Base-by-base conservation (phyloP, 768 basidiomycete species). In the Crepidotus variabilis region DNA sequence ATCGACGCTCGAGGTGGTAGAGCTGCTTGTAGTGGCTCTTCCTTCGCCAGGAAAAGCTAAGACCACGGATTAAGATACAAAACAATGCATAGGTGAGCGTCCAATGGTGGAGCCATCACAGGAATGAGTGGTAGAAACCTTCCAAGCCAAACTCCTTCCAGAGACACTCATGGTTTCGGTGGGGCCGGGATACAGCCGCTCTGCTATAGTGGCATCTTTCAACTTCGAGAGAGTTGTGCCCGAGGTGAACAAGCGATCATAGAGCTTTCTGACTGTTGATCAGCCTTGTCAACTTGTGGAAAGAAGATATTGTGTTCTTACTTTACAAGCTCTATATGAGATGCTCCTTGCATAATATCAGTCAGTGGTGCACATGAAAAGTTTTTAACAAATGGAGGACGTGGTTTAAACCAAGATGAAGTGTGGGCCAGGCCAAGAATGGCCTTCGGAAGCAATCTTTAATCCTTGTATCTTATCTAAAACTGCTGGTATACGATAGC, bases 101-200 rank as follows among this genome's bases (percentile, higher is more conserved):
- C 56, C 50, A 60, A 43, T 43, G 39, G 39, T 5, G 13, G 39
- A 20, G 14, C 14, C 39, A 43, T 3, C 39, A 43, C 39, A 43
- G 5, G 39, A 43, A 16, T 14, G 39, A 43, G 13, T 43, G 39
- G 36, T 56, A 63, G 66, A 59, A 60, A 88, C 91, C 87, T 93
- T 94, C 92, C 92, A 94, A 51, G 84, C 85, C 55, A 94, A 70
- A 69, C 91, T 92, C 63, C 92, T 77, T n/a, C 92, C 92, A 55
- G 82, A 70, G 7, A 88, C 74, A 49, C 80, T 83, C 33, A 76
- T 67, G 2, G 71, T 65, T 54, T 69, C 71, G 54, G 77, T 71
- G 3, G 72, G 66, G 22, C 72, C 63, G 50, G 69, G 66, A 60
- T 86, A 80, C 16, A 92, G 68, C 14, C 82, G 79, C 63, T 85